Base-by-base conservation (phyloP, 306 rosid species). In the Lathyrus tuberosus region DNA sequence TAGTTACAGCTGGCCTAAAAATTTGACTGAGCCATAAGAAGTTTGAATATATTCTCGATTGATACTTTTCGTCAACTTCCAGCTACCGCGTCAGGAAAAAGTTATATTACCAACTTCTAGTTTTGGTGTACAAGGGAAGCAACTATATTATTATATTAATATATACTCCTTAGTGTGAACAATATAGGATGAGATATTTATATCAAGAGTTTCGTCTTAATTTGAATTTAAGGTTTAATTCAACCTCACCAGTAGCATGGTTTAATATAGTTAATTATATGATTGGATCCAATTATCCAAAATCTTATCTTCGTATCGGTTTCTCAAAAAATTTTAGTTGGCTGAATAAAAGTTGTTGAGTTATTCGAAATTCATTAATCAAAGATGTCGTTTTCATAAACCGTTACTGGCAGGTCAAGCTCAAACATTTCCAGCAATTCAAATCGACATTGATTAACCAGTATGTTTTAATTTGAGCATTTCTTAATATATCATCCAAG, bases 11-110 rank as follows among this genome's bases (percentile, higher is more conserved):
- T 71, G 46, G 22, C 33, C 72, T 30, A 63, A 46, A 65, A 69
- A 20, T 13, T 18, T 47, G 47, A 75, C 76, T 47, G 28, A 17
- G 18, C 5, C 43, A 37, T 38, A 3, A 13, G 67, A 79, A 46
- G 76, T 75, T 74, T 79, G 18, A 48, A 64, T n/a, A 11, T 13
- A 14, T 16, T 74, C 26, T 37, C 9, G 35, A 35, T 52, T 26
- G 70, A 78, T 80, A 49, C 80, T 33, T 80, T 75, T 51, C 84
- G 76, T 80, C 71, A 26, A 18, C 78, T 48, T 80, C 47, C 78
- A 70, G 75, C 80, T 43, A 62, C 59, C 56, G 68, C 65, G 30
- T 73, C 26, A 31, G 56, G 24, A 46, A 48, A 71, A 78, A 42
- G 77, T 47, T 5, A 18, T 41, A 64, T 24, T 17, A 35, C 72